A percentile compares a stretch with the other conserved stretches of the same genome.
Evolutionary conservation across 495 filamentous ascomycete species (phyloP).

Genomic region (Trichoderma virens): DNA sequence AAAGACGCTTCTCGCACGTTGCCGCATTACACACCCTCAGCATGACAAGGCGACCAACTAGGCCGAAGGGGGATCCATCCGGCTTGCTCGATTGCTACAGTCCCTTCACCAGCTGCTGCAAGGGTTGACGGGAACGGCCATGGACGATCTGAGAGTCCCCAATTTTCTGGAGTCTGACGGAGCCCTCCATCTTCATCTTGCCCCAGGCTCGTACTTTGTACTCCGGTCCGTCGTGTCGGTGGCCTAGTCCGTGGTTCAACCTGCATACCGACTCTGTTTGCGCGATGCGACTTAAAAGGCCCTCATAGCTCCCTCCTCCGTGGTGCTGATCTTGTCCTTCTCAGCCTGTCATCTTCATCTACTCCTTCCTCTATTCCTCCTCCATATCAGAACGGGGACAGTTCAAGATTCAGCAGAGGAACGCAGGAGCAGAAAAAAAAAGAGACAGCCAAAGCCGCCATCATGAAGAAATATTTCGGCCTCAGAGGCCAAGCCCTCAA

Average conservation of each 20-base stretch:
- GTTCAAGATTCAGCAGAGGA: neutral
- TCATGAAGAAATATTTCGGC: constrained; percentile 50
- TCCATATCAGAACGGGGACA: neutral
- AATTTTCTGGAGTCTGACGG: neutral
- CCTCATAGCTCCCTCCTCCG: neutral
- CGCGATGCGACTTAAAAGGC: constrained; percentile 6
- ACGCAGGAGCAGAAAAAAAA: neutral
- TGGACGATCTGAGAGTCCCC: neutral
- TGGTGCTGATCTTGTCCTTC: neutral
- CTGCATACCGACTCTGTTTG: neutral
- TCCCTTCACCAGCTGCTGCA: neutral
- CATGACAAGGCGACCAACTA: neutral
- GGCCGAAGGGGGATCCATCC: neutral
- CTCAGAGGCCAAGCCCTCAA: constrained; percentile 59
- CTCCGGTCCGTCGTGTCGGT: neutral
- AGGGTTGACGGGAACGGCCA: constrained; percentile 4
- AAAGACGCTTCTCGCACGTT: neutral
- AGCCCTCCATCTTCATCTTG: neutral
- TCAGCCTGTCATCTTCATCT: neutral
- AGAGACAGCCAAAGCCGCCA: constrained; percentile 2
- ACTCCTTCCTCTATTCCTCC: neutral
- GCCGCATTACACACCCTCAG: neutral
- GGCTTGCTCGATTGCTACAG: neutral
- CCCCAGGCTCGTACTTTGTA: neutral
- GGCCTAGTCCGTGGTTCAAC: neutral